Evolutionary conservation across 345 rosid species (phyloP).

Genomic region (Durio zibethinus): DNA sequence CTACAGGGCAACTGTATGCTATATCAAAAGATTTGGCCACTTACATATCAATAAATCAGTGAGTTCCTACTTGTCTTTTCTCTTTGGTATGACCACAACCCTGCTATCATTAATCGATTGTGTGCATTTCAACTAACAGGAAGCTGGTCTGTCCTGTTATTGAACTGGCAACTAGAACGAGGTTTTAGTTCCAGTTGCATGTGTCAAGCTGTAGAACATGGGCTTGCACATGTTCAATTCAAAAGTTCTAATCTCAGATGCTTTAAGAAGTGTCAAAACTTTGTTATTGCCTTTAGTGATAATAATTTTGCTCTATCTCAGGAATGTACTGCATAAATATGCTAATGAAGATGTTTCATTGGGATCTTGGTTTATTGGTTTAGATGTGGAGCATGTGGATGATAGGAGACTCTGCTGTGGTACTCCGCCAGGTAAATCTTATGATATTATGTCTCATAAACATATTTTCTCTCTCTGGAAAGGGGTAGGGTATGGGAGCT

Average conservation of each 20-base stretch:
- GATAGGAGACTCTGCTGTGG: conserved; percentile 68
- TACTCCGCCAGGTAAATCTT: conserved; percentile 63
- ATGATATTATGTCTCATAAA: background rate
- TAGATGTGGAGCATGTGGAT: conserved; percentile 53
- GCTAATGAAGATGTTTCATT: conserved; percentile 63
- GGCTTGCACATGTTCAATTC: background rate
- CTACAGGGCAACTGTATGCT: conserved; percentile 89
- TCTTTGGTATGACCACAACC: background rate
- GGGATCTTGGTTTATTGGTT: conserved; percentile 66
- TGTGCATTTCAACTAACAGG: background rate
- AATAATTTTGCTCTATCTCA: conserved; percentile 18
- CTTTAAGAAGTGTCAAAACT: background rate
- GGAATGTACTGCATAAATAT: conserved; percentile 59
- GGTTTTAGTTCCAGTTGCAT: background rate
- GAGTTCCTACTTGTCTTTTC: conserved; percentile 23
- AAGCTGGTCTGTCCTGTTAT: background rate
- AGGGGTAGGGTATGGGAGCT: background rate
- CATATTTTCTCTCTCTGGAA: background rate
- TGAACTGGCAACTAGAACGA: background rate
- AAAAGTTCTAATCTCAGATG: background rate
- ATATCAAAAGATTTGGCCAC: conserved; percentile 77
- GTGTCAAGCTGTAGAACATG: background rate
- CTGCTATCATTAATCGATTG: background rate
- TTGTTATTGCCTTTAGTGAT: background rate
- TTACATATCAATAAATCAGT: conserved; percentile 71